A percentile compares a stretch with the other conserved stretches of the same genome.
Evolutionary conservation across 495 filamentous ascomycete species (phyloP).

Genomic region (Penicillium subrubescens): DNA sequence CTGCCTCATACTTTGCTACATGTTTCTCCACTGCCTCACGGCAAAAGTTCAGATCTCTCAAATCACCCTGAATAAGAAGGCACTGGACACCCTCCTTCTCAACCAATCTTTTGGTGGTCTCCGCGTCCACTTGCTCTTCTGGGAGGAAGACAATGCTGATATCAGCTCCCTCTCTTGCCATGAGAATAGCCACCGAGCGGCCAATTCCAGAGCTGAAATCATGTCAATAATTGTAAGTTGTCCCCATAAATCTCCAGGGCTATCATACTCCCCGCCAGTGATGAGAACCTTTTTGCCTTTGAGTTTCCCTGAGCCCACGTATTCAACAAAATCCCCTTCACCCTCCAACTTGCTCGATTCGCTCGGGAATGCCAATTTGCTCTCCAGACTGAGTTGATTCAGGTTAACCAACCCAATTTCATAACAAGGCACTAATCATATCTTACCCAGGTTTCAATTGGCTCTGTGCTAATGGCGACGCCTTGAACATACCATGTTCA

Average conservation of each 20-base stretch:
- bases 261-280: conserved; percentile 54
- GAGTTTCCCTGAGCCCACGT: conserved; percentile 48
- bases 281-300: conserved; percentile 51
- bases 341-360: conserved; percentile 34
- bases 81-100: conserved; percentile 50
- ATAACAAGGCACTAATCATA: background rate
- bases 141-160: conserved; percentile 56
- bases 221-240: background rate
- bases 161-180: conserved; percentile 56
- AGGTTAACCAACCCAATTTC: background rate
- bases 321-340: conserved; percentile 38
- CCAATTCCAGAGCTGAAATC: conserved; percentile 50
- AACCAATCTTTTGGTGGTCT: conserved; percentile 51
- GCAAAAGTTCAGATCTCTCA: conserved; percentile 50
- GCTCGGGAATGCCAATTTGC: conserved; percentile 22
- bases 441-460: conserved; percentile 27
- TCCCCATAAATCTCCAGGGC: background rate
- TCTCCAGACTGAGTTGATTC: conserved; percentile 22
- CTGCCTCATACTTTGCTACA: conserved; percentile 39
- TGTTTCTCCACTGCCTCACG: conserved; percentile 52
- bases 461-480: conserved; percentile 23
- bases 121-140: conserved; percentile 52
- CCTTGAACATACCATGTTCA: conserved; percentile 26
- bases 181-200: conserved; percentile 54
- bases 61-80: conserved; percentile 49